Evolutionary conservation across 495 filamentous ascomycete genomes (phyloP), one percentile per base, ranked within the genome.

Genomic region (Neurospora sp.): DNA sequence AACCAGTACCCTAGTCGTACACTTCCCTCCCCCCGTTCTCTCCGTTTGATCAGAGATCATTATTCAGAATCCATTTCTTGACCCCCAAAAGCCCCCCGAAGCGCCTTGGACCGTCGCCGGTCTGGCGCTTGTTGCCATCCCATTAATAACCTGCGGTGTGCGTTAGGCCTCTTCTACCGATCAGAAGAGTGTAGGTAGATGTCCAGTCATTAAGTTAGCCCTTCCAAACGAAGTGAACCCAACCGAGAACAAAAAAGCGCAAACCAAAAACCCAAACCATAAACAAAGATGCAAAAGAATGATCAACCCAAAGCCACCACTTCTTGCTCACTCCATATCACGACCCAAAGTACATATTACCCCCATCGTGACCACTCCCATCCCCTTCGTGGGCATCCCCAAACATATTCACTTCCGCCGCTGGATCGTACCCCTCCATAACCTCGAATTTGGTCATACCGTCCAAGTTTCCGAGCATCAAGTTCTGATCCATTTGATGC

Each of bases 261-360:
- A 9, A 45, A 39, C 69, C 22, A 35, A 69, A 73, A 73, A 45
- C n/a, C 71, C 39, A 16, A 68, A 37, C 61, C 18, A 69, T 3
- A 39, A 35, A 3, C n/a, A 16, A 20, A 37, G 65, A 68, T 61
- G 45, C 42, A 22, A 76, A 71, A 22, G 45, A 69, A 68, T 69
- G 47, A 70, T 53, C 71, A 72, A 72, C 65, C 70, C 53, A 77
- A 73, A 71, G 41, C 53, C 27, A 61, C 12, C 12, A 16, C 12
- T 59, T 27, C 47, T 61, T 35, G 12, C 53, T 61, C 53, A 61
- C 22, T 61, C 53, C 53, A 35, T 61, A 12, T 78, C 73, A 82
- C 39, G 78, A 76, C 47, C 79, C 77, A 71, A 81, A 83, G 69
- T 82, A 81, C 4, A 80, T 74, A 75, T 82, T 61, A 61, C 53